Conservation (phyloP, 768 basidiomycete genomes). For the Tulasnella sp. region DNA sequence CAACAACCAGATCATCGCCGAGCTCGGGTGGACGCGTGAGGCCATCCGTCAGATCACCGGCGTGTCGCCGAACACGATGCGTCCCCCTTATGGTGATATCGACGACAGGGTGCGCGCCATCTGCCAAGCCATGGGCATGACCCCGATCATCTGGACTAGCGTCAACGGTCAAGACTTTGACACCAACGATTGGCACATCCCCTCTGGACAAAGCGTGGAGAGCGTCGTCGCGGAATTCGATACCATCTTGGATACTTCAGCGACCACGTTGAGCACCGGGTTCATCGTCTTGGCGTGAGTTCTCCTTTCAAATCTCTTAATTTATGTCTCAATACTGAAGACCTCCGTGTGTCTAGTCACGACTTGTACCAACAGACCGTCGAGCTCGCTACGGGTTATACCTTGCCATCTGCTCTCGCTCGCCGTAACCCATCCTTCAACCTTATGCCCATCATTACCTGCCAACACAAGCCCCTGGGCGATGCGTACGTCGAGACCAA, state of each 20-base stretch:
- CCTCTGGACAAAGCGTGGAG: slow-evolving; percentile 48
- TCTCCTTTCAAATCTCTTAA: neutral
- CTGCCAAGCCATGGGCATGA: slow-evolving; percentile 68
- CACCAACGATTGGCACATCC: slow-evolving; percentile 71
- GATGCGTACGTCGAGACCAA: slow-evolving; percentile 81
- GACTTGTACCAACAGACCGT: slow-evolving; percentile 80
- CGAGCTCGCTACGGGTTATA: slow-evolving; percentile 77
- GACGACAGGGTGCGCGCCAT: slow-evolving; percentile 63
- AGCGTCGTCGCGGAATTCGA: slow-evolving; percentile 42
- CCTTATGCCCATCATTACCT: slow-evolving; percentile 61
- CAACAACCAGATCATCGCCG: slow-evolving; percentile 76
- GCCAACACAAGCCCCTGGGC: slow-evolving; percentile 44
- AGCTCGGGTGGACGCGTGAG: slow-evolving; percentile 80
- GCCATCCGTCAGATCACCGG: slow-evolving; percentile 71
- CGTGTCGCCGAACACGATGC: slow-evolving; percentile 22
- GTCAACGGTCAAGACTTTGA: slow-evolving; percentile 57
- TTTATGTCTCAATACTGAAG: neutral
- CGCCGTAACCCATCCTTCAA: slow-evolving; percentile 50
- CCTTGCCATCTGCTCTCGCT: slow-evolving; percentile 69
- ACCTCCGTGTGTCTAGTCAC: slow-evolving; percentile 29
- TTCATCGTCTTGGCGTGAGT: slow-evolving; percentile 73
- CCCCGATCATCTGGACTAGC: slow-evolving; percentile 77
- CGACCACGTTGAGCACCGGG: slow-evolving; percentile 47
- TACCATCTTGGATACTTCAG: slow-evolving; percentile 50
- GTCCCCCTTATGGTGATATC: slow-evolving; percentile 50